Evolutionary conservation across 2,329 filamentous ascomycete genomes (phyloP).

Genomic region (Capronia epimyces): DNA sequence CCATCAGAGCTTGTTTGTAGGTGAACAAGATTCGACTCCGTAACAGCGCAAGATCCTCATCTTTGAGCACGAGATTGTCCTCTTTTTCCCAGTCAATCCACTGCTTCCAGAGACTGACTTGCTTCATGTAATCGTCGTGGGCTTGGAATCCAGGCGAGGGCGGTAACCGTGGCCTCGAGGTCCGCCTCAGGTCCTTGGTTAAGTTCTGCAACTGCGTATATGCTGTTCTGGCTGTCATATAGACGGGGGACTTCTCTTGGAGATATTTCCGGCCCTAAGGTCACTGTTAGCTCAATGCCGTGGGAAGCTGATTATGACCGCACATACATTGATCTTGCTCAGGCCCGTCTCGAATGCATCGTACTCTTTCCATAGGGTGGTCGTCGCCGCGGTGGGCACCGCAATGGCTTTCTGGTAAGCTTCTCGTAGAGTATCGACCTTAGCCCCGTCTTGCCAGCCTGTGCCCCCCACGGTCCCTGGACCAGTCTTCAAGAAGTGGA

Average conservation of each 20-base stretch:
- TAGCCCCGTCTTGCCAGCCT: slow-evolving; percentile 94
- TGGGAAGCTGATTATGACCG: too few species aligned
- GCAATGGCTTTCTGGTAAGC: slow-evolving; percentile 86
- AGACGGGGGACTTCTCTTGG: slow-evolving; percentile 83
- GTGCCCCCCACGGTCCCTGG: slow-evolving; percentile 80
- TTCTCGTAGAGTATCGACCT: slow-evolving; percentile 89
- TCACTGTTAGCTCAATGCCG: slow-evolving; percentile 11
- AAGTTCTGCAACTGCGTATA: slow-evolving; percentile 88
- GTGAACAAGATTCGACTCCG: slow-evolving; percentile 78
- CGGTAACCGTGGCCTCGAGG: slow-evolving; percentile 72
- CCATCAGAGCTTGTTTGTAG: slow-evolving; percentile 91
- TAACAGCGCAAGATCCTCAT: slow-evolving; percentile 70
- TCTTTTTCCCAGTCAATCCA: slow-evolving; percentile 97
- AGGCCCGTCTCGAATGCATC: slow-evolving; percentile 91
- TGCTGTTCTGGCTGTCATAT: slow-evolving; percentile 92
- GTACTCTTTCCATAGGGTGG: slow-evolving; percentile 92
- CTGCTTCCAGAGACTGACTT: slow-evolving; percentile 82
- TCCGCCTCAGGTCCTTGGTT: slow-evolving; percentile 67
- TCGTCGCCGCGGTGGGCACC: slow-evolving; percentile 76
- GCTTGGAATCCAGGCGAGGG: slow-evolving; percentile 83
- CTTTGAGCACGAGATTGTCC: slow-evolving; percentile 78
- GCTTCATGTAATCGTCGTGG: slow-evolving; percentile 73
- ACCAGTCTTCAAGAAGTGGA: slow-evolving; percentile 83
- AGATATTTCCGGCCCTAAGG: slow-evolving; percentile 84
- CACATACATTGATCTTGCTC: slow-evolving; percentile 79